Evolutionary conservation across 139 green algal species (phyloP).

Genomic region (Coelastrella sp.): DNA sequence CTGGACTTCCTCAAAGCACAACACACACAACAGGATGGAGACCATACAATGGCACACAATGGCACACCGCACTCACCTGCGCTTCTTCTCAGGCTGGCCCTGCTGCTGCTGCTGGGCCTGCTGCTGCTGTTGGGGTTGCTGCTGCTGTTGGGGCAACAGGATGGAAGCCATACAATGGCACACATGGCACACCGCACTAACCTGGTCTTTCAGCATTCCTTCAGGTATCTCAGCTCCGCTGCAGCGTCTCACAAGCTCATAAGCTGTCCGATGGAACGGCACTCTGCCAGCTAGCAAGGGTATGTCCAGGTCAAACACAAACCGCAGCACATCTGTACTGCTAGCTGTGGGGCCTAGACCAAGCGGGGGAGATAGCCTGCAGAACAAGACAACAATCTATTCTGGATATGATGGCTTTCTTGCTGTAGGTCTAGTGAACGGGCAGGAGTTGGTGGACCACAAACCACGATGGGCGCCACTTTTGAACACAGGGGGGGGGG

Average conservation of each 20-base stretch:
- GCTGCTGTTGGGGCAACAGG: not conserved
- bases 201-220: slow-evolving; percentile 59
- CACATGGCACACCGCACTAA: not conserved
- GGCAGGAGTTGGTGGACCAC: not conserved
- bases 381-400: not conserved
- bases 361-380: slow-evolving; percentile 74
- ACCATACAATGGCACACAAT: no score
- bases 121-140: not conserved
- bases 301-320: slow-evolving; percentile 87
- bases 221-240: slow-evolving; percentile 78
- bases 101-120: no score
- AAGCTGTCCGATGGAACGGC: slow-evolving; percentile 78
- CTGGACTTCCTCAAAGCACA: no score
- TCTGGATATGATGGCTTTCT: not conserved
- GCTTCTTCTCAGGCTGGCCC: no score
- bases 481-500: no score
- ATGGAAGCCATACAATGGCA: not conserved
- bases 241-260: slow-evolving; percentile 79
- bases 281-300: slow-evolving; percentile 75
- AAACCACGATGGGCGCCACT: no score
- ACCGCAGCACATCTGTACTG: slow-evolving; percentile 78
- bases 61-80: slow-evolving; percentile 15
- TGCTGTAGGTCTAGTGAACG: not conserved
- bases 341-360: slow-evolving; percentile 75
- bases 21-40: no score